These are phyloP conservation scores for Russula earlei DNA, from an alignment of 768 basidiomycete species.

Conservation along the genomic window DNA sequence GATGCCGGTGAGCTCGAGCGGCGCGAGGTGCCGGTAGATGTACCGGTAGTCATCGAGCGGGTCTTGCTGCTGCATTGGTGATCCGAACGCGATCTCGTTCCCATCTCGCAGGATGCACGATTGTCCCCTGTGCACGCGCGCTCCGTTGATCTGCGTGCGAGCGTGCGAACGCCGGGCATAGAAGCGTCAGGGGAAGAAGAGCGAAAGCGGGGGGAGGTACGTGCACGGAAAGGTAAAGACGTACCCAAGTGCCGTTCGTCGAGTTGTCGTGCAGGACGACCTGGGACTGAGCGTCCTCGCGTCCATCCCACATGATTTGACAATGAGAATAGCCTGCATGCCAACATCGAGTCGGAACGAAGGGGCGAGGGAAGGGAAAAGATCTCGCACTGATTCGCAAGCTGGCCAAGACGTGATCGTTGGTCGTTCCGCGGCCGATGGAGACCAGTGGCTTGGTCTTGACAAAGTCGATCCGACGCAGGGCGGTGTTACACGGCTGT, in stretches of 20 bases:
- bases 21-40: slow-evolving; percentile 58
- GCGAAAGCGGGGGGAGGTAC: background rate
- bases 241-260: slow-evolving; percentile 67
- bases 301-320: slow-evolving; percentile 50
- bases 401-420: slow-evolving; percentile 54
- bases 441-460: slow-evolving; percentile 1
- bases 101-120: slow-evolving; percentile 60
- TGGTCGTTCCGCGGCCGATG: slow-evolving; percentile 15
- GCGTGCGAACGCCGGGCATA: background rate
- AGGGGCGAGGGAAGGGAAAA: background rate
- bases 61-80: slow-evolving; percentile 35
- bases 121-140: slow-evolving; percentile 48
- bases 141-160: slow-evolving; percentile 49
- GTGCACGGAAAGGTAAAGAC: slow-evolving; percentile 20
- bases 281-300: slow-evolving; percentile 31
- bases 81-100: slow-evolving; percentile 83
- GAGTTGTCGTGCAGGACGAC: slow-evolving; percentile 48
- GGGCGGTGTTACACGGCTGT: slow-evolving; percentile 3
- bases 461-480: slow-evolving; percentile 14
- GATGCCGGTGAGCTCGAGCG: slow-evolving; percentile 42
- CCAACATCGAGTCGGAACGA: slow-evolving; percentile 8
- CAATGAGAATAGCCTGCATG: slow-evolving; percentile 46
- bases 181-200: background rate
- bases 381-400: slow-evolving; percentile 57
- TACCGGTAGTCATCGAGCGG: slow-evolving; percentile 68